Evolutionary conservation across 306 rosid species (phyloP), one percentile per base, ranked within the genome.

Genomic region (Macrotyloma uniflorum): DNA sequence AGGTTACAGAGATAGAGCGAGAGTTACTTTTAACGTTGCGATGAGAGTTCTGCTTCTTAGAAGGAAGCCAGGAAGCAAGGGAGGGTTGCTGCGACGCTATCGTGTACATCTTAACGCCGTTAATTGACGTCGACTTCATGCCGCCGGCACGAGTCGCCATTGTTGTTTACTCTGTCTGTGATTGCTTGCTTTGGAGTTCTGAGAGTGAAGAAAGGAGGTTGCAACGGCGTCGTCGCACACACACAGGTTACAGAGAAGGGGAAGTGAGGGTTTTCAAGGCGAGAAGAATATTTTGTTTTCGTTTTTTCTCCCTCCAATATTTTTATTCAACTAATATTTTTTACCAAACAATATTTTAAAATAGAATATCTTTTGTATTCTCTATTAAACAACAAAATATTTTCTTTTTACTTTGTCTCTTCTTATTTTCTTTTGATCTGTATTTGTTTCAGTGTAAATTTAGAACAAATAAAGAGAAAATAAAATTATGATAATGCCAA

Each of bases 31-130:
- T 87, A 30, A 84, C 81, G 49, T 85, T 82, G 80, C 97, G 97
- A 50, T 86, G 89, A 49, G 93, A 86, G 16, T 80, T 84, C 42
- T 78, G 83, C 80, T 94, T 90, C 88, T 92, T 92, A 19, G 88
- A 80, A 67, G 88, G 59, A 35, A 87, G 75, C 98, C 98, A 94
- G 15, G 91, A 78, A 32, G 97, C 93, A 5, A 40, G 77, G 12
- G 98, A 90, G 16, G 93, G 97, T 70, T 91, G 96, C 65, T 94
- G 92, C 26, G 97, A 92, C 18, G 97, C 91, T 3, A 89, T 59
- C 3, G 88, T 88, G 66, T 94, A 92, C 81, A 89, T 75, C 83
- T 90, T 90, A 20, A 94, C 95, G 5, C 97, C 97, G 36, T 89
- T 90, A 35, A 91, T 86, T 15, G 88, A 88, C 35, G 89, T 87